Evolutionary conservation across 306 rosid species (phyloP).

Genomic region (Chamaecrista fasciculata): DNA sequence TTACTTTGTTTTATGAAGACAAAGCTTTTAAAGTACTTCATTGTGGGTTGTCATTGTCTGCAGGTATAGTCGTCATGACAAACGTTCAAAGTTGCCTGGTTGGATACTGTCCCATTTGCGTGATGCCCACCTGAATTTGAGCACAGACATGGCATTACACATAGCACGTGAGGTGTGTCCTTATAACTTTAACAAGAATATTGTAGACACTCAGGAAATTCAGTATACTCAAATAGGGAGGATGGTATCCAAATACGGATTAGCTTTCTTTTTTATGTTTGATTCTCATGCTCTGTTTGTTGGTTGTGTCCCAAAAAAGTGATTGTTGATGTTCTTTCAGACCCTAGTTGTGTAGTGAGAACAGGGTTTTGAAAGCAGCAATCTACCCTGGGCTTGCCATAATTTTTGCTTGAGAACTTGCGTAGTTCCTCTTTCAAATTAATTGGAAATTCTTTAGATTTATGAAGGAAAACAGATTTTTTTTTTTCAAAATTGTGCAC

Average conservation of each 20-base stretch:
- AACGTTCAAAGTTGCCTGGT: constrained; percentile 87
- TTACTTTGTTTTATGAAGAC: background rate
- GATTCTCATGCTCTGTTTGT: background rate
- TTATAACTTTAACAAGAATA: background rate
- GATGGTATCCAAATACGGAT: background rate
- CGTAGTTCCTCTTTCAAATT: background rate
- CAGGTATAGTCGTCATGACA: constrained; percentile 96
- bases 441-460: background rate
- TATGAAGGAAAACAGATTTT: background rate
- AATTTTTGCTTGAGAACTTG: background rate
- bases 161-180: constrained; percentile 78
- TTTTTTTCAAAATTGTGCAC: background rate
- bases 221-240: background rate
- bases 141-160: constrained; percentile 98
- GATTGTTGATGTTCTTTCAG: background rate
- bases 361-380: background rate
- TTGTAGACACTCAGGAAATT: background rate
- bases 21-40: constrained; percentile 3
- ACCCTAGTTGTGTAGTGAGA: background rate
- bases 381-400: background rate
- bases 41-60: constrained; percentile 24
- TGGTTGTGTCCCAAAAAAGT: background rate
- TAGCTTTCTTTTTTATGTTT: background rate
- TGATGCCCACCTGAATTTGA: constrained; percentile 88
- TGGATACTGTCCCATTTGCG: constrained; percentile 88